Percentiles rank a stretch among this genome's conserved stretches.
Conservation (phyloP, 768 basidiomycete genomes). For the Cystofilobasidium macerans region DNA sequence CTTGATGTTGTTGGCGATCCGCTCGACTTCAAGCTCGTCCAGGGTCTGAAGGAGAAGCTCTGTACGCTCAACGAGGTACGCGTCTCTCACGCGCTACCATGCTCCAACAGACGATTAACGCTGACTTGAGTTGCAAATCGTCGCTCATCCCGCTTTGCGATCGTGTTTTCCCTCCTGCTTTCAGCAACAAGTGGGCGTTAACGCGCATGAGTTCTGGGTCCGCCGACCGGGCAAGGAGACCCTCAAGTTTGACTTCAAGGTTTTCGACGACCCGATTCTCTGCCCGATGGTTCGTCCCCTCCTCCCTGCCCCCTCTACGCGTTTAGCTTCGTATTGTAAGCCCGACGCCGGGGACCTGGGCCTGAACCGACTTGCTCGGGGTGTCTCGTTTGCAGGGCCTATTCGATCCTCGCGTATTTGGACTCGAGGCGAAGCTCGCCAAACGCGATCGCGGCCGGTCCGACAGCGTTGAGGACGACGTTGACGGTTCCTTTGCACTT, state of each 20-base stretch:
- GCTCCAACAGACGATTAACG: background rate
- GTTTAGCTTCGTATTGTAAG: too few species aligned
- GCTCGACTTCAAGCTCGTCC: constrained; percentile 84
- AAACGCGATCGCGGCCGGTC: constrained; percentile 30
- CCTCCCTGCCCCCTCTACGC: too few species aligned
- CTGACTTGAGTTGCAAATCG: too few species aligned
- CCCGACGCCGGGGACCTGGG: too few species aligned
- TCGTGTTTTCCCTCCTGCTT: background rate
- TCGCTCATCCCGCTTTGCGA: too few species aligned
- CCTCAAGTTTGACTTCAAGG: constrained; percentile 76
- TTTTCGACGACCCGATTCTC: constrained; percentile 89
- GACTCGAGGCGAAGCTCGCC: constrained; percentile 64
- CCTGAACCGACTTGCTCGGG: too few species aligned
- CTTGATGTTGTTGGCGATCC: constrained; percentile 61
- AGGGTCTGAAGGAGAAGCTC: constrained; percentile 72
- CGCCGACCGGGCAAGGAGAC: constrained; percentile 62
- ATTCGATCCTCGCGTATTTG: constrained; percentile 85
- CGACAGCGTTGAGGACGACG: constrained; percentile 6
- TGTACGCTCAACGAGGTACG: constrained; percentile 80
- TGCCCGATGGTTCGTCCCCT: constrained; percentile 67
- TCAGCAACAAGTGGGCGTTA: constrained; percentile 62
- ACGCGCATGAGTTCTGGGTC: constrained; percentile 80
- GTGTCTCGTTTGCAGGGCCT: constrained; percentile 50
- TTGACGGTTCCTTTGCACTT: background rate
- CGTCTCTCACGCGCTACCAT: background rate